Percentiles rank a stretch among this genome's conserved stretches.
Evolutionary conservation across 768 basidiomycete species (phyloP).

Genomic region (Tephrocybe sp.): DNA sequence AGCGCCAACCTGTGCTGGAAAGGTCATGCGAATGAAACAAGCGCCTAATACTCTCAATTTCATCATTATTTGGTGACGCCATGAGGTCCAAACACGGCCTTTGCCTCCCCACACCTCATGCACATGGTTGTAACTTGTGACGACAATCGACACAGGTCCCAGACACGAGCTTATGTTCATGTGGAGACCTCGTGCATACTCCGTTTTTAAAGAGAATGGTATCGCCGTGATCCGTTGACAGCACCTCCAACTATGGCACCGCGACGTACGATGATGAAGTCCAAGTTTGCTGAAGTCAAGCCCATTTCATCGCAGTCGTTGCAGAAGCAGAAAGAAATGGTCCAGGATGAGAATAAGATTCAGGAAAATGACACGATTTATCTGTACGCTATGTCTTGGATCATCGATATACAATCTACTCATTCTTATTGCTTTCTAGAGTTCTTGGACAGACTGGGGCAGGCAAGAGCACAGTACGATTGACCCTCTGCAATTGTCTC

Average conservation of each 20-base stretch:
- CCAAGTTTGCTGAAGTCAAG: not conserved
- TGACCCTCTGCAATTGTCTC: not conserved
- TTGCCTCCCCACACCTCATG: too few species aligned
- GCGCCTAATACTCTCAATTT: too few species aligned
- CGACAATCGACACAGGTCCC: not conserved
- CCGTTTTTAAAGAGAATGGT: not conserved
- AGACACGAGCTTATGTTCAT: constrained; percentile 3
- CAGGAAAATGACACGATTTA: constrained; percentile 6
- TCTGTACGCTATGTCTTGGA: not conserved
- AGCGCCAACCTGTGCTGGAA: too few species aligned
- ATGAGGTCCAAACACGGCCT: not conserved
- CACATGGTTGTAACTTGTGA: too few species aligned
- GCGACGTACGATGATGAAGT: not conserved
- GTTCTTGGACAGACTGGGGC: constrained; percentile 15
- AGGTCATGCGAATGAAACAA: too few species aligned
- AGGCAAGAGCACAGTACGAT: constrained; percentile 16
- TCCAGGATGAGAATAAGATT: not conserved
- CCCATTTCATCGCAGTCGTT: not conserved
- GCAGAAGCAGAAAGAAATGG: not conserved
- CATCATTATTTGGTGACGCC: not conserved
- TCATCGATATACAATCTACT: not conserved
- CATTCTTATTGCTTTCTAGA: not conserved
- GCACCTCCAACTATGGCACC: constrained; percentile 1
- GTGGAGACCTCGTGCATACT: constrained; percentile 3
- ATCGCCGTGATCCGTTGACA: not conserved